These are phyloP conservation scores for Sugiyamaella novakii DNA, from an alignment of 1,139 yeast species.

Conservation along the genomic window DNA sequence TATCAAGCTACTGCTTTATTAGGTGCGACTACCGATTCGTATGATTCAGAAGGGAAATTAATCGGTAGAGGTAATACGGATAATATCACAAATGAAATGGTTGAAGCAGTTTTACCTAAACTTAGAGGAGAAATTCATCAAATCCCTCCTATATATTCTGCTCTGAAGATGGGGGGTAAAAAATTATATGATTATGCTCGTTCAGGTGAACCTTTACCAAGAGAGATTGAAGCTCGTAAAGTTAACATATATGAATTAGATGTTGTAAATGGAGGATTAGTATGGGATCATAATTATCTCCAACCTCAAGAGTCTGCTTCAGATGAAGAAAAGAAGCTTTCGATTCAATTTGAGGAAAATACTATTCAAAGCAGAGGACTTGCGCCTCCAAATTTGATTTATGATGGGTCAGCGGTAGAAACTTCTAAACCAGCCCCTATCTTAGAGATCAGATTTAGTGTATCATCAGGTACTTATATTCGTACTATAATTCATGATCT, in stretches of 20 bases:
- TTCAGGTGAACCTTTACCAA: slow-evolving; percentile 81
- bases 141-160: slow-evolving; percentile 94
- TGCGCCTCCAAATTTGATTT: slow-evolving; percentile 5
- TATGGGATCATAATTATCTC: slow-evolving; percentile 57
- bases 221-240: slow-evolving; percentile 72
- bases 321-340: slow-evolving; percentile 39
- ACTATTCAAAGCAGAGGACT: slow-evolving; percentile 19
- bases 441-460: slow-evolving; percentile 72
- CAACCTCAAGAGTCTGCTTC: slow-evolving; percentile 41
- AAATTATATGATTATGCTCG: slow-evolving; percentile 95
- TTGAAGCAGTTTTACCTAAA: slow-evolving; percentile 55
- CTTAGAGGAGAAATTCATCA: slow-evolving; percentile 81
- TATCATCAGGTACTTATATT: slow-evolving; percentile 94
- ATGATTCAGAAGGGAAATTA: slow-evolving; percentile 88
- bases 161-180: slow-evolving; percentile 91
- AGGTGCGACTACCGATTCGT: slow-evolving; percentile 92
- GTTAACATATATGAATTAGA: slow-evolving; percentile 61
- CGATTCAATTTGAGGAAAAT: slow-evolving; percentile 39
- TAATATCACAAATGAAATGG: slow-evolving; percentile 59
- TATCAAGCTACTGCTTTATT: slow-evolving; percentile 84
- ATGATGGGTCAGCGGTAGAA: slow-evolving; percentile 2
- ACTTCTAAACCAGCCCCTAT: slow-evolving; percentile 49
- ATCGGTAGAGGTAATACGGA: slow-evolving; percentile 57
- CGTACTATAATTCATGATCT: slow-evolving; percentile 87
- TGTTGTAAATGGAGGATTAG: slow-evolving; percentile 56